phyloP scores from a whole-genome alignment of 2,329 filamentous ascomycete genomes.

The Magnaporthales sp. region DNA sequence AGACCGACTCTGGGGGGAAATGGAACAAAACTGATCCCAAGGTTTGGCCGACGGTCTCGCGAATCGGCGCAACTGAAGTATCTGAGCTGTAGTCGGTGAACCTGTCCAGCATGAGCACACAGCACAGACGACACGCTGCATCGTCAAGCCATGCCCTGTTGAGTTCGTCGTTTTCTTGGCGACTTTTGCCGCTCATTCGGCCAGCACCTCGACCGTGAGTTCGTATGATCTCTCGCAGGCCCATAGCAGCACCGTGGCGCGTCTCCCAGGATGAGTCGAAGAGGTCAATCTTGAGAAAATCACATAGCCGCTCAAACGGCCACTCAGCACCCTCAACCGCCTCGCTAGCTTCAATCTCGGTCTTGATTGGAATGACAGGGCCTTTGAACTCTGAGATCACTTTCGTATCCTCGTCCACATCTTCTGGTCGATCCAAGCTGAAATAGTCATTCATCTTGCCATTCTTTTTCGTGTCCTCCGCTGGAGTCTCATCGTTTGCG shows the following conservation, averaged over 20 bases:
- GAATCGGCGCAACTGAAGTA: conserved; percentile 90
- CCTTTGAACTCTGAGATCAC: conserved; percentile 96
- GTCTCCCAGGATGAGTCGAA: conserved; percentile 95
- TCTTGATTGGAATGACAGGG: conserved; percentile 69
- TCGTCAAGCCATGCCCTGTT: conserved; percentile 90
- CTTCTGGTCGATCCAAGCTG: conserved; percentile 68
- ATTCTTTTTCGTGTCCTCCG: conserved; percentile 50
- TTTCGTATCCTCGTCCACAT: conserved; percentile 82
- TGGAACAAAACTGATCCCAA: conserved; percentile 83
- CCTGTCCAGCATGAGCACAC: conserved; percentile 92
- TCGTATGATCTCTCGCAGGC: conserved; percentile 79
- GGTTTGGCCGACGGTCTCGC: conserved; percentile 91
- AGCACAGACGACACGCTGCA: conserved; percentile 87
- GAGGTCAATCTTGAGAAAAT: conserved; percentile 86
- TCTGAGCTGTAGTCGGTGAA: conserved; percentile 98
- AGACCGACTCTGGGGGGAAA: conserved; percentile 68
- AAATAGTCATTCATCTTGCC: conserved; percentile 77
- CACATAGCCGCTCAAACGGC: conserved; percentile 90
- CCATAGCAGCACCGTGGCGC: conserved; percentile 92
- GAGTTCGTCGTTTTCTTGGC: conserved; percentile 64
- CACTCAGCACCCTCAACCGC: conserved; percentile 75
- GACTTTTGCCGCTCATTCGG: conserved; percentile 59
- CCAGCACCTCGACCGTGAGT: conserved; percentile 89
- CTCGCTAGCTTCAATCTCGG: conserved; percentile 71
- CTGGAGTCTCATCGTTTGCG: conserved; percentile 46